Percentiles rank a stretch among this genome's conserved stretches.
phyloP scores from a whole-genome alignment of 129 eudicot genomes.

The Flaveria bidentis region DNA sequence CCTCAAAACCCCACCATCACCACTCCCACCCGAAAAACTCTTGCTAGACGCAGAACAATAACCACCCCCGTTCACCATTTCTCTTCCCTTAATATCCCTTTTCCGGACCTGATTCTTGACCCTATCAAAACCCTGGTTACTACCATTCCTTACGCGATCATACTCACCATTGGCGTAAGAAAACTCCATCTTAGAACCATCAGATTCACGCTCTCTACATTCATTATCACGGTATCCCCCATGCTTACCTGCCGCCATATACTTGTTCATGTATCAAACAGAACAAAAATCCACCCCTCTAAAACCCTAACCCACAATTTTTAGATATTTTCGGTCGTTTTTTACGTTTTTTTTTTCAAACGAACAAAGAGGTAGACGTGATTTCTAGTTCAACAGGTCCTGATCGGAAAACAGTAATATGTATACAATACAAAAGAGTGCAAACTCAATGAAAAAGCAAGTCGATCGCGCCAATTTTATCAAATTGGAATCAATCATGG shows the following conservation, averaged over 20 bases:
- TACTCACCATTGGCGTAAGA: too few relatives aligned
- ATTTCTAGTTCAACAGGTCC: constrained; percentile 28
- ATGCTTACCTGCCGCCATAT: constrained; percentile 83
- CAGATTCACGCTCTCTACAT: constrained; percentile 48
- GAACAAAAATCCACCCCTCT: not conserved
- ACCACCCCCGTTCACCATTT: constrained; percentile 29
- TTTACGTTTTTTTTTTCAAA: not conserved
- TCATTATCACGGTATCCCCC: constrained; percentile 58
- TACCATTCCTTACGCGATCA: constrained; percentile 39
- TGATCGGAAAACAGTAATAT: constrained; percentile 18
- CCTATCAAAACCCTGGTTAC: constrained; percentile 40
- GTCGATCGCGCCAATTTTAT: constrained; percentile 6
- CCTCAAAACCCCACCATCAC: constrained; percentile 21
- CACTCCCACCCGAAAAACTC: too few relatives aligned
- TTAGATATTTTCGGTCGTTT: not conserved
- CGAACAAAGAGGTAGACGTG: not conserved
- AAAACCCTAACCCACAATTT: constrained; percentile 39
- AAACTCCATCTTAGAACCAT: too few relatives aligned
- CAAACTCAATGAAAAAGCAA: not conserved
- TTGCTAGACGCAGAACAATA: too few relatives aligned
- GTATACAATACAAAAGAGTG: not conserved
- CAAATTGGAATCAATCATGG: constrained; percentile 19
- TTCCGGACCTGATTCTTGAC: constrained; percentile 26
- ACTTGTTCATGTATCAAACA: constrained; percentile 28
- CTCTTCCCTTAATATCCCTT: constrained; percentile 53